phyloP scores from a whole-genome alignment of 2,329 filamentous ascomycete genomes.

The Berkeleyomyces basicola region DNA sequence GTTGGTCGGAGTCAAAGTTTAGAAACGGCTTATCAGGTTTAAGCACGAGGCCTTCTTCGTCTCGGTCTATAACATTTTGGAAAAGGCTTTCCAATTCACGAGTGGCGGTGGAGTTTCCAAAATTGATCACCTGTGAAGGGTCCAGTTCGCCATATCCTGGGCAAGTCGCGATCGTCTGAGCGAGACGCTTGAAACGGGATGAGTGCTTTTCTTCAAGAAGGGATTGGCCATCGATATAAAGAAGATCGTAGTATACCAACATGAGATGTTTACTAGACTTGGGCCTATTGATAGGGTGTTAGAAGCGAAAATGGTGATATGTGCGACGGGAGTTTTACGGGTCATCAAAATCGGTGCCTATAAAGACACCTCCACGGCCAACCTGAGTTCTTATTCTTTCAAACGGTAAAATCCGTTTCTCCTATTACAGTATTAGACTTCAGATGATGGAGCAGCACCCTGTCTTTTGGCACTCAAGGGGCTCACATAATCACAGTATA shows the following conservation, averaged over 20 bases:
- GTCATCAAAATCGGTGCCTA: slow-evolving; percentile 54
- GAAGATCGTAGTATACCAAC: slow-evolving; percentile 44
- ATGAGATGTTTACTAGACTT: slow-evolving; percentile 39
- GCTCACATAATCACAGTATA: slow-evolving; percentile 49
- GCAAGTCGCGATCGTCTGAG: slow-evolving; percentile 32
- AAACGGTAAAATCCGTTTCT: slow-evolving; percentile 53
- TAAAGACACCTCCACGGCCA: slow-evolving; percentile 49
- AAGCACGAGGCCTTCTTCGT: slow-evolving; percentile 64
- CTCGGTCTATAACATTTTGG: slow-evolving; percentile 44
- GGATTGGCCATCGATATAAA: slow-evolving; percentile 37
- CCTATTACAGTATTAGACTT: slow-evolving; percentile 21
- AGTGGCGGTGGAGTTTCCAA: slow-evolving; percentile 34
- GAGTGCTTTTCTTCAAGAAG: slow-evolving; percentile 36
- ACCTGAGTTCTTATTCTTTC: slow-evolving; percentile 73
- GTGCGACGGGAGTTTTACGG: slow-evolving; percentile 28
- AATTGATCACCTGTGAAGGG: slow-evolving; percentile 50
- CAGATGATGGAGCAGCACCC: background rate
- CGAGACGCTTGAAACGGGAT: slow-evolving; percentile 43
- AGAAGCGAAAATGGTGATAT: no score
- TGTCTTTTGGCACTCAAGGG: background rate
- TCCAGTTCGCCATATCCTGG: slow-evolving; percentile 51
- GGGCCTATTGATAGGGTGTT: slow-evolving; percentile 23
- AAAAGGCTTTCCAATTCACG: slow-evolving; percentile 46
- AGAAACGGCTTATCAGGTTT: slow-evolving; percentile 74
- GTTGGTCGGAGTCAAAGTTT: slow-evolving; percentile 18